Conservation (phyloP, 1,284 basidiomycete genomes). For the Fomitopsis pinicola region DNA sequence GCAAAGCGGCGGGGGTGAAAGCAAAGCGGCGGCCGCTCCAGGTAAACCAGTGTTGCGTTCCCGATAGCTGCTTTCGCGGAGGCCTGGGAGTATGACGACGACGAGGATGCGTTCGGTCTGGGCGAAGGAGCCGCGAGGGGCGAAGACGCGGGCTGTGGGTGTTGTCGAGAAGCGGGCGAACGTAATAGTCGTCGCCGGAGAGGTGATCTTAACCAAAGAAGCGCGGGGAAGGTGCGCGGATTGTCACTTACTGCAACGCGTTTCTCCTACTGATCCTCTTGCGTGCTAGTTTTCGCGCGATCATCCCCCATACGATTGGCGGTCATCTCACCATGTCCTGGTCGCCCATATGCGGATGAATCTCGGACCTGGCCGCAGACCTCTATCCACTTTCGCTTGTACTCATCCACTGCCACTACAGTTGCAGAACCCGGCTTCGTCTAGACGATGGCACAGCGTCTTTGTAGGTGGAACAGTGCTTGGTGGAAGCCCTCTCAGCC, state of each 20-base stretch:
- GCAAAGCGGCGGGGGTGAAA: conserved; percentile 42
- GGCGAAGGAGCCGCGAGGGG: conserved; percentile 49
- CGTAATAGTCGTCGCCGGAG: conserved; percentile 79
- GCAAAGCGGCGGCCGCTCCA: conserved; percentile 67
- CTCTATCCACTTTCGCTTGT: too few relatives aligned
- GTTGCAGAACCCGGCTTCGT: too few relatives aligned
- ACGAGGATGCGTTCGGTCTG: conserved; percentile 76
- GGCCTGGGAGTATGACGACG: conserved; percentile 94
- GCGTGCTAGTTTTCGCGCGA: conserved; percentile 68
- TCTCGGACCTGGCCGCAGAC: too few relatives aligned
- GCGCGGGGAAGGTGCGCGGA: conserved; percentile 67
- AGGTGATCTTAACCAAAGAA: conserved; percentile 75
- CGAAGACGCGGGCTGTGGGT: conserved; percentile 65
- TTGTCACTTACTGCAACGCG: conserved; percentile 13
- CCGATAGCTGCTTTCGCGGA: conserved; percentile 86
- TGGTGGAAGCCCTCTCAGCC: too few relatives aligned
- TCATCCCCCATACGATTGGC: too few relatives aligned
- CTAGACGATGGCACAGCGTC: too few relatives aligned
- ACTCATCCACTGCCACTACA: too few relatives aligned
- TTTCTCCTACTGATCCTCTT: conserved; percentile 3
- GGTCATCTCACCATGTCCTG: too few relatives aligned
- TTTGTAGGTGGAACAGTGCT: too few relatives aligned
- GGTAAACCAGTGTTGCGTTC: conserved; percentile 69
- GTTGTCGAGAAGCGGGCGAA: conserved; percentile 85
- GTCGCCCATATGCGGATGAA: too few relatives aligned